Conservation (phyloP, 352 stramenopile species). For the Phytophthora ohioensis region DNA sequence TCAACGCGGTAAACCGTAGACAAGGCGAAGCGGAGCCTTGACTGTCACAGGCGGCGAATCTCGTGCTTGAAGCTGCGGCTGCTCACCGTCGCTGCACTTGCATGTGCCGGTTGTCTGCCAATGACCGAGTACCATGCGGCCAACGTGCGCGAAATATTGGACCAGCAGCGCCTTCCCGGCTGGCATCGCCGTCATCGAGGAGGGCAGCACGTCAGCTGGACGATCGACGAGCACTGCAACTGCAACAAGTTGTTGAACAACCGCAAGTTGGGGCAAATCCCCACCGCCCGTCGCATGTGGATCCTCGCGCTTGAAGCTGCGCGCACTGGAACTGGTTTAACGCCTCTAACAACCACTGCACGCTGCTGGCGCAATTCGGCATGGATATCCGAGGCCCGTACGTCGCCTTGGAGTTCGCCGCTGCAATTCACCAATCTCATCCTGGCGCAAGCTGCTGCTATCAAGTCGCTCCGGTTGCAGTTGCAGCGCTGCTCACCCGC, state of each 20-base stretch:
- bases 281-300: slow-evolving; percentile 28
- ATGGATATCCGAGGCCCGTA: neutral
- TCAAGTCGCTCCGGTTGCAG: slow-evolving; percentile 13
- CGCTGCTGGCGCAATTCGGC: slow-evolving; percentile 12
- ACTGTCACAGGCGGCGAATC: slow-evolving; percentile 41
- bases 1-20: slow-evolving; percentile 36
- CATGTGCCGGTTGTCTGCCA: slow-evolving; percentile 10
- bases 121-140: slow-evolving; percentile 11
- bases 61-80: slow-evolving; percentile 25
- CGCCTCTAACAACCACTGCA: slow-evolving; percentile 18
- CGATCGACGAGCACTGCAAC: neutral
- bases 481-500: neutral
- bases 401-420: slow-evolving; percentile 13
- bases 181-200: neutral
- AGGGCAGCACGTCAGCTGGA: slow-evolving; percentile 13
- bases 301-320: slow-evolving; percentile 39
- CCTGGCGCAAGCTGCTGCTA: slow-evolving; percentile 25
- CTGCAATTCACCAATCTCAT: slow-evolving; percentile 26
- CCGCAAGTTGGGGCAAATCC: slow-evolving; percentile 26
- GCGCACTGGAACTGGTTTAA: slow-evolving; percentile 29
- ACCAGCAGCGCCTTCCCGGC: slow-evolving; percentile 16
- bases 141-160: slow-evolving; percentile 16
- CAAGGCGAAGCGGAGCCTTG: slow-evolving; percentile 24
- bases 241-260: slow-evolving; percentile 3
- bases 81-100: slow-evolving; percentile 27